A percentile compares a stretch with the other conserved stretches of the same genome.
phyloP scores from a whole-genome alignment of 208 protist genomes.

The Trichomonas vaginalis region DNA sequence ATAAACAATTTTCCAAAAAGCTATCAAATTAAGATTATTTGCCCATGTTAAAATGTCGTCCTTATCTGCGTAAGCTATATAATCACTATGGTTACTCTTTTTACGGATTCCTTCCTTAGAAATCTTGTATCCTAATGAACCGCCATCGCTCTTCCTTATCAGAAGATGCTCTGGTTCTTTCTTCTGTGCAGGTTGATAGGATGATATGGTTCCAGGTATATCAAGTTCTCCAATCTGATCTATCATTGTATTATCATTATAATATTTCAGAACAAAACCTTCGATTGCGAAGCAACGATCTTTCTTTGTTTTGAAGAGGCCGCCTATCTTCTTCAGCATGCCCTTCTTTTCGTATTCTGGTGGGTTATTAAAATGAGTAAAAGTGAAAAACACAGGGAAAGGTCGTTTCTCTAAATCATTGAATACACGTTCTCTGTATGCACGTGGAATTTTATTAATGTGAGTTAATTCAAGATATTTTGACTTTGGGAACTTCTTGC shows the following conservation, averaged over 20 bases:
- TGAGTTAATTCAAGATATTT: background rate
- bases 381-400: background rate
- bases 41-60: background rate
- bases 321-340: background rate
- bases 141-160: background rate
- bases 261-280: background rate
- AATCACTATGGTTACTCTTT: background rate
- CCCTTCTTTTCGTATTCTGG: background rate
- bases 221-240: background rate
- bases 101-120: background rate
- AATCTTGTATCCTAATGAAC: background rate
- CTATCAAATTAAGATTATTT: background rate
- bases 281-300: background rate
- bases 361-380: background rate
- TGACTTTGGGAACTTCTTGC: background rate
- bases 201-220: background rate
- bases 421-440: background rate
- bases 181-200: background rate
- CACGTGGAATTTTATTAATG: background rate
- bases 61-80: background rate
- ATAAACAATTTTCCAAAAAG: background rate
- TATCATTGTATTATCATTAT: background rate
- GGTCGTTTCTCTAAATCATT: background rate
- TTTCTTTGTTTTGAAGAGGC: background rate
- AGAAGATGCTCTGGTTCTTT: background rate